Base-by-base conservation (phyloP, 2,329 filamentous ascomycete species). In the Colletotrichum eleusines region DNA sequence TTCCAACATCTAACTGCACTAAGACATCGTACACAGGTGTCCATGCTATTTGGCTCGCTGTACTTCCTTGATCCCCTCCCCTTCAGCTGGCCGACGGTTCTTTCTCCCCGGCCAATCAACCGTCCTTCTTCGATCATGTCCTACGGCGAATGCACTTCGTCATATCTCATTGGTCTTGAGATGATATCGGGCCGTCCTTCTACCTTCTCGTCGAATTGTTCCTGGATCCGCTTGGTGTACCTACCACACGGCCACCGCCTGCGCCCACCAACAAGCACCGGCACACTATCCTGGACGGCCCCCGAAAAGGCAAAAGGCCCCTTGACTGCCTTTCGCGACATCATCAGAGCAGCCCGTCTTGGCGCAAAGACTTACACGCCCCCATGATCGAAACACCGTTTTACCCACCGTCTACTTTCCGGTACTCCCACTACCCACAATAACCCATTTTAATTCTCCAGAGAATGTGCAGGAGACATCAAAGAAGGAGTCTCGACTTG, bases 351-450 rank as follows among this genome's bases (percentile, higher is more conserved):
- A 53, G 44, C 44, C 59, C 35, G 23, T 59, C 51, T 59, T 55
- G 31, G 51, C 68, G 57, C 51, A 62, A 26, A 38, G 58, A 71
- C 58, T 71, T 63, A 68, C 51, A 71, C 44, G 64, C n/a, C 57
- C 58, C 64, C 44, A 58, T 44, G 42, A 35, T 63, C 51, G 48
- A 62, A 58, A 71, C 42, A 35, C 28, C n/a, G 54, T 59, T 28
- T n/a, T 33, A 65, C 53, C 61, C 61, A 65, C 66, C 50, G 28
- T 58, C 23, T 42, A 57, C 46, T 51, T 61, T 70, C 50, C 40
- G 46, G 33, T 40, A 53, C 33, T 50, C n/a, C 59, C 60, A 9
- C 23, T 26, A 26, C 40, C 50, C 3, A 26, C 23, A 16, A 55
- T 20, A 20, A 26, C 46, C 48, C 38, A 18, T 26, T 35, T 48